Conservation (phyloP, 2,329 filamentous ascomycete species). For the Cladophialophora immunda region DNA sequence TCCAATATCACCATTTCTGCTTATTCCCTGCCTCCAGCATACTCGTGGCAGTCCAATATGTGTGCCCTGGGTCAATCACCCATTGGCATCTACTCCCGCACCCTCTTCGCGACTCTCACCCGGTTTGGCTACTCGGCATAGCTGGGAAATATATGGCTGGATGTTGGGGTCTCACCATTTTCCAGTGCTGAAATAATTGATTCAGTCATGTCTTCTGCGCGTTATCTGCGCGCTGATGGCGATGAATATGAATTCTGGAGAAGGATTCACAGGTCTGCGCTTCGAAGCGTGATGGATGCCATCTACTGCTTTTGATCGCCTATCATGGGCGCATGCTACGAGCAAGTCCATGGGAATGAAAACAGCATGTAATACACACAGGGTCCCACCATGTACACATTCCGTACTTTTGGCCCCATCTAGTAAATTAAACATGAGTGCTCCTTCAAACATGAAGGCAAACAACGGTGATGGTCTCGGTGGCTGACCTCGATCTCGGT, state of each 20-base stretch:
- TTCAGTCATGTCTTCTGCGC: neutral
- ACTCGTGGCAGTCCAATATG: neutral
- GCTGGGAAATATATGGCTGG: neutral
- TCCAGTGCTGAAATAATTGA: neutral
- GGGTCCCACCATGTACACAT: no score
- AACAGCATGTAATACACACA: no score
- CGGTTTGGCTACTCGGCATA: neutral
- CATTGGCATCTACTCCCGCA: neutral
- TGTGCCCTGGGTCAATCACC: neutral
- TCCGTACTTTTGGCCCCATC: no score
- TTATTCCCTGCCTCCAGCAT: neutral
- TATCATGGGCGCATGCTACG: no score
- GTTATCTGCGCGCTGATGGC: neutral
- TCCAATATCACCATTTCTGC: neutral
- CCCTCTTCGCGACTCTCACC: neutral
- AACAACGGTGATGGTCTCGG: no score
- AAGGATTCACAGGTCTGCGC: neutral
- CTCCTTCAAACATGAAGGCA: no score
- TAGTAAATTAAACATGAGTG: no score
- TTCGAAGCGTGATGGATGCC: neutral
- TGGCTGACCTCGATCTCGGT: no score
- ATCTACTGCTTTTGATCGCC: neutral
- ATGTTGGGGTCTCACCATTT: neutral
- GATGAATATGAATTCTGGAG: neutral
- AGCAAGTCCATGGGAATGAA: no score